Evolutionary conservation across 306 rosid genomes (phyloP).

Genomic region (Vicia faba): DNA sequence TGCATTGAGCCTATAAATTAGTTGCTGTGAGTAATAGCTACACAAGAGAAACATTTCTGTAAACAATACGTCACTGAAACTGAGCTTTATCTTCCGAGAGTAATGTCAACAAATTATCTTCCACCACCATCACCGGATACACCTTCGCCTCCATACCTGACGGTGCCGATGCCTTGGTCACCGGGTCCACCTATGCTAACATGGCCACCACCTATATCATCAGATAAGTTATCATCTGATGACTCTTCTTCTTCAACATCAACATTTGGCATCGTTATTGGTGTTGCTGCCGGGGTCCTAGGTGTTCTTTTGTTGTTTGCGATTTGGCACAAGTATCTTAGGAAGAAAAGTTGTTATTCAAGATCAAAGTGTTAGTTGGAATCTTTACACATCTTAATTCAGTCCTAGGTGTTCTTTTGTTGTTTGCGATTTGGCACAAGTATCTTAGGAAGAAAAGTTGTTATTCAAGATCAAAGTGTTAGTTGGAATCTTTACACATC

Average conservation of each 20-base stretch:
- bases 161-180: not conserved
- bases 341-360: constrained; percentile 21
- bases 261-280: constrained; percentile 32
- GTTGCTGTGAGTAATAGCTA: not conserved
- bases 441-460: constrained; percentile 28
- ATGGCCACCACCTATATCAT: constrained; percentile 28
- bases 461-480: not conserved
- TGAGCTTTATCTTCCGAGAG: not conserved
- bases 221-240: not conserved
- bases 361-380: not conserved
- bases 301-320: constrained; percentile 14
- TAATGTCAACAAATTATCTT: constrained; percentile 2
- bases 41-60: not conserved
- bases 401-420: constrained; percentile 23
- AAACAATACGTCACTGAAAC: not conserved
- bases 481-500: not conserved
- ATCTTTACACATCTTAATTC: not conserved
- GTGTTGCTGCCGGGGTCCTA: constrained; percentile 30
- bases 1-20: not conserved
- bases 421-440: constrained; percentile 32
- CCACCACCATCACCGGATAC: constrained; percentile 11
- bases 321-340: constrained; percentile 35
- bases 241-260: not conserved
- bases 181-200: not conserved
- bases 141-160: not conserved